Evolutionary conservation across 139 green algal genomes (phyloP).

Genomic region (Ettlia oleoabundans): DNA sequence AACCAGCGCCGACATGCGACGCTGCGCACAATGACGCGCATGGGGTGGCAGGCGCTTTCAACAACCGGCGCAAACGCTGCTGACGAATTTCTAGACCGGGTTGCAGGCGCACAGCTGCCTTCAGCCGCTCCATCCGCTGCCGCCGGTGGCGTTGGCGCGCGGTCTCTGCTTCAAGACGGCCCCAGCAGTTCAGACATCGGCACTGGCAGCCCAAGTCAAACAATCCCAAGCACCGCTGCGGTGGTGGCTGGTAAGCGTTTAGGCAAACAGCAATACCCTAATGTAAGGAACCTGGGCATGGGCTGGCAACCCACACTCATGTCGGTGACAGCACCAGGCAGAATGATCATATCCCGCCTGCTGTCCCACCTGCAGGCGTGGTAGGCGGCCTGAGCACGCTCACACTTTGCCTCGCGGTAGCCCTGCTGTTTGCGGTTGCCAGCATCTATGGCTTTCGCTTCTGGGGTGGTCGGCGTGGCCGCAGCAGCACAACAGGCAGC

Average conservation of each 20-base stretch:
- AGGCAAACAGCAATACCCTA: too few relatives aligned
- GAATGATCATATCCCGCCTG: neutral
- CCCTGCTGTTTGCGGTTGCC: slow-evolving; percentile 12
- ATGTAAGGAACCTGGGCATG: neutral
- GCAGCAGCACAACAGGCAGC: neutral
- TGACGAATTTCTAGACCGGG: too few relatives aligned
- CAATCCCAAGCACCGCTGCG: slow-evolving; percentile 12
- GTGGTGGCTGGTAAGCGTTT: slow-evolving; percentile 20
- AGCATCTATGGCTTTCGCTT: slow-evolving; percentile 19
- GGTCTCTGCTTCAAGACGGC: neutral
- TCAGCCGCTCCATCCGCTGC: neutral
- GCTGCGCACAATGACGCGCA: too few relatives aligned
- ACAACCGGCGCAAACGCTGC: too few relatives aligned
- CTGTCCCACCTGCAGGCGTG: neutral
- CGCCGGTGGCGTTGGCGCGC: neutral
- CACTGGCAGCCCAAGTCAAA: slow-evolving; percentile 10
- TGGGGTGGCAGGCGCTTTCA: too few relatives aligned
- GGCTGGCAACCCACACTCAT: too few relatives aligned
- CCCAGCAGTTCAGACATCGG: too few relatives aligned
- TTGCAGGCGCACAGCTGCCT: neutral
- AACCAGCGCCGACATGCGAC: too few relatives aligned
- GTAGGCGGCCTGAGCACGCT: slow-evolving; percentile 15
- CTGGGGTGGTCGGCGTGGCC: neutral
- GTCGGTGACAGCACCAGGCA: neutral
- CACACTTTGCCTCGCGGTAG: slow-evolving; percentile 16